These are phyloP conservation scores for Podaxis sp. DNA, from an alignment of 768 basidiomycete genomes.

Conservation along the genomic window DNA sequence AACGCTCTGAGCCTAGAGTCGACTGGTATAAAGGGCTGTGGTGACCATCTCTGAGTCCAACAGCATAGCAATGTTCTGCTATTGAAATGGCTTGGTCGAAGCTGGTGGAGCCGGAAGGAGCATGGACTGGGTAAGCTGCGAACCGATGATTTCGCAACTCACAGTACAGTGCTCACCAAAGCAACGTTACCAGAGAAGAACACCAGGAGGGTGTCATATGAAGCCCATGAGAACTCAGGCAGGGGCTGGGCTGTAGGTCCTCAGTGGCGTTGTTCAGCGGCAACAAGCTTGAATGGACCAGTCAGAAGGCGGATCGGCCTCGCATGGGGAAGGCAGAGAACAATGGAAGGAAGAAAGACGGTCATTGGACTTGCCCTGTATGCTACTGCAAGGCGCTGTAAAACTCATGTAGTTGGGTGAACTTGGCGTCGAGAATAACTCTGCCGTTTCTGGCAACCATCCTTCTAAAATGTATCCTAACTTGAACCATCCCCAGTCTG, in stretches of 20 bases:
- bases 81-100: not conserved
- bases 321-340: not conserved
- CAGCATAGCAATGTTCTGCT: not conserved
- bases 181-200: not conserved
- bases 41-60: not conserved
- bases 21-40: not conserved
- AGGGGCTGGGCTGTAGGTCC: not conserved
- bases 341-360: not conserved
- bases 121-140: not conserved
- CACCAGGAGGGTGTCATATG: not conserved
- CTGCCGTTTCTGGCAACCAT: not conserved
- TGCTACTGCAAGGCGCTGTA: constrained; percentile 1
- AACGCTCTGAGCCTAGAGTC: not conserved
- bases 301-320: not conserved
- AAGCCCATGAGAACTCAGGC: not conserved
- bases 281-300: not conserved
- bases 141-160: not conserved
- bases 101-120: not conserved
- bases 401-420: not conserved
- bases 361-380: not conserved
- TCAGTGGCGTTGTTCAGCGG: not conserved
- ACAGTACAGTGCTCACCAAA: not conserved
- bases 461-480: not conserved
- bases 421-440: not conserved
- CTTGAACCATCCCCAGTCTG: not conserved